A percentile compares a stretch with the other conserved stretches of the same genome.
Evolutionary conservation across 805 yeast species (phyloP).

Genomic region (Kodamaea kaohsiungensis): DNA sequence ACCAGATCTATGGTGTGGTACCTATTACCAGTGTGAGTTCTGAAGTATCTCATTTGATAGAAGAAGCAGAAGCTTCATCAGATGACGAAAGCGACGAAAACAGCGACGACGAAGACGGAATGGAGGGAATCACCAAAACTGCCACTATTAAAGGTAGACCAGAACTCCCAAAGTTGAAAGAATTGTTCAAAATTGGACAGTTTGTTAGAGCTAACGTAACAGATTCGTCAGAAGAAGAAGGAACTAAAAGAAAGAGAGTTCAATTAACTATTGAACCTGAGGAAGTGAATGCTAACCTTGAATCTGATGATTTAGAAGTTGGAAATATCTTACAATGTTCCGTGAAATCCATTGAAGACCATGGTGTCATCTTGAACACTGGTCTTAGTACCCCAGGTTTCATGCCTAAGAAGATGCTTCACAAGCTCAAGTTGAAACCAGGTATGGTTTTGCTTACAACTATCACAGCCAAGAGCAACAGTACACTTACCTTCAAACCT

Average conservation of each 20-base stretch:
- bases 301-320: constrained; percentile 60
- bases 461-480: constrained; percentile 45
- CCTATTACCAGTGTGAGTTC: constrained; percentile 73
- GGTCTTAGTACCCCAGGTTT: constrained; percentile 71
- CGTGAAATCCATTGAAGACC: constrained; percentile 84
- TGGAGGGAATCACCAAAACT: constrained; percentile 19
- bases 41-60: constrained; percentile 57
- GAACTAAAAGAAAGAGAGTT: constrained; percentile 57
- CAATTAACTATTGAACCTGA: constrained; percentile 75
- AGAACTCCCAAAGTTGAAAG: constrained; percentile 56
- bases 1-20: constrained; percentile 75
- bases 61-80: constrained; percentile 47
- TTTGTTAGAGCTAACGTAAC: constrained; percentile 85
- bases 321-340: constrained; percentile 75
- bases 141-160: constrained; percentile 26
- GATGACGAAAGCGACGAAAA: constrained; percentile 31
- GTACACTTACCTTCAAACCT: constrained; percentile 61
- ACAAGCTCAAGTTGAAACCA: constrained; percentile 27
- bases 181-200: constrained; percentile 69
- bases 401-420: constrained; percentile 54
- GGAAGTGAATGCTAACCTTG: constrained; percentile 60
- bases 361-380: constrained; percentile 76
- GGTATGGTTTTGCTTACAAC: constrained; percentile 75
- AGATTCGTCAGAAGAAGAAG: constrained; percentile 20
- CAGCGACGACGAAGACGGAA: constrained; percentile 36